These are phyloP conservation scores for Canavalia ensiformis DNA, from an alignment of 306 rosid species.

Conservation along the genomic window DNA sequence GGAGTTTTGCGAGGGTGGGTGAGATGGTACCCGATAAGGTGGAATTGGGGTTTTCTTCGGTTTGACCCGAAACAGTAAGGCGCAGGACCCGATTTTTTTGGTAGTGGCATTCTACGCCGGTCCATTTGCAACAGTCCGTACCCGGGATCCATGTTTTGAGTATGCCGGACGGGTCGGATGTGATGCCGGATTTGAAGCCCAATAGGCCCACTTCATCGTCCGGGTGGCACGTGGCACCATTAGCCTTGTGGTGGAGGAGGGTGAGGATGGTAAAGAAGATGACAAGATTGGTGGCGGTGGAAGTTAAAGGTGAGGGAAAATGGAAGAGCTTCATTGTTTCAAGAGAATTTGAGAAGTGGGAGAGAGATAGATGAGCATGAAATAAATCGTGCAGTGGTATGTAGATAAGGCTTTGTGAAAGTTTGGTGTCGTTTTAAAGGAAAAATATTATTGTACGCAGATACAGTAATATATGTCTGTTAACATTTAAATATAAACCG, in stretches of 20 bases:
- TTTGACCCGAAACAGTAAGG: slow-evolving; percentile 52
- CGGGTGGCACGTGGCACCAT: slow-evolving; percentile 64
- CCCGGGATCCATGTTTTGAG: slow-evolving; percentile 68
- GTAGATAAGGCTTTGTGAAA: background rate
- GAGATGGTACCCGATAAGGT: slow-evolving; percentile 72
- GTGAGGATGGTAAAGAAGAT: slow-evolving; percentile 38
- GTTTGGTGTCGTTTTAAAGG: background rate
- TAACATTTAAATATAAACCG: too few relatives aligned
- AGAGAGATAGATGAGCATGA: background rate
- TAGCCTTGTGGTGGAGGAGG: slow-evolving; percentile 1
- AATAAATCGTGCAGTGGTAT: background rate
- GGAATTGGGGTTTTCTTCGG: slow-evolving; percentile 43
- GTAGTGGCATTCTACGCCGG: slow-evolving; percentile 54
- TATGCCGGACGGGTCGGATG: slow-evolving; percentile 75
- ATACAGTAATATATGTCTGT: too few relatives aligned
- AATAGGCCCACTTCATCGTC: slow-evolving; percentile 75
- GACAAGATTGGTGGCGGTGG: background rate
- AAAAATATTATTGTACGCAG: too few relatives aligned
- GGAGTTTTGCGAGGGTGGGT: slow-evolving; percentile 68
- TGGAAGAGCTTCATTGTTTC: slow-evolving; percentile 16
- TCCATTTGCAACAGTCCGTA: slow-evolving; percentile 81
- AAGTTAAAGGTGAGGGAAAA: background rate
- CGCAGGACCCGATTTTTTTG: slow-evolving; percentile 61
- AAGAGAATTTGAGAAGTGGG: background rate
- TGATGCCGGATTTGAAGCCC: slow-evolving; percentile 75